Evolutionary conservation across 371 early-diverging fungal genomes (phyloP), one percentile per base, ranked within the genome.

Genomic region (Lichtheimia corymbifera): DNA sequence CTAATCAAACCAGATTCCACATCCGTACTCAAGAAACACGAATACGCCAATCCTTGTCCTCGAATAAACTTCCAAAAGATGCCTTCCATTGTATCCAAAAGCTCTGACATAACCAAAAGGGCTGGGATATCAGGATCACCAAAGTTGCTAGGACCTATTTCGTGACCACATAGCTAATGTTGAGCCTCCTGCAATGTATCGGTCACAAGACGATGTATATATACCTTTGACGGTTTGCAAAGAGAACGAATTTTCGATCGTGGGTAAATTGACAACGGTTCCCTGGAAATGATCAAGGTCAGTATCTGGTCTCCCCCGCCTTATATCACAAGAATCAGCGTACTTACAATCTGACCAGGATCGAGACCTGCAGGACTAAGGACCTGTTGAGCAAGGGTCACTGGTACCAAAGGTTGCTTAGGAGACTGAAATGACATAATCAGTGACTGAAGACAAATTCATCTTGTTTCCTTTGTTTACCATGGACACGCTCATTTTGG

Each of bases 51-150:
- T 2, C 89, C 89, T 55, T 82, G 80, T 22, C 89, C 89, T 55
- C 89, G 89, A 50, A 89, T 84, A 50, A 82, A 64, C 63, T 85
- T 84, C 87, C 87, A 88, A 62, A 89, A 86, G 12, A 83, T 76
- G 14, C 87, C 87, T 63, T 88, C 87, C 67, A 83, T 83, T 0
- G 83, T 80, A 54, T 86, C 80, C 44, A 87, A 63, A 9, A 85
- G 59, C 59, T 88, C 88, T 56, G 77, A 78, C 73, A 87, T 77
- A 12, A 88, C 85, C 60, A 86, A 44, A 13, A 86, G 64, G 15
- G 87, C 78, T 11, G 85, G 80, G 51, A 85, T 76, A 51, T 87
- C 88, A 14, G 83, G 82, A 50, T 86, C 83, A 60, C 78, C 67
- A 57, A 82, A 87, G 6, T 63, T 45, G 17, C 57, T 72, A 2